Conservation (phyloP, 129 eudicot species). For the Sambucus nigra region DNA sequence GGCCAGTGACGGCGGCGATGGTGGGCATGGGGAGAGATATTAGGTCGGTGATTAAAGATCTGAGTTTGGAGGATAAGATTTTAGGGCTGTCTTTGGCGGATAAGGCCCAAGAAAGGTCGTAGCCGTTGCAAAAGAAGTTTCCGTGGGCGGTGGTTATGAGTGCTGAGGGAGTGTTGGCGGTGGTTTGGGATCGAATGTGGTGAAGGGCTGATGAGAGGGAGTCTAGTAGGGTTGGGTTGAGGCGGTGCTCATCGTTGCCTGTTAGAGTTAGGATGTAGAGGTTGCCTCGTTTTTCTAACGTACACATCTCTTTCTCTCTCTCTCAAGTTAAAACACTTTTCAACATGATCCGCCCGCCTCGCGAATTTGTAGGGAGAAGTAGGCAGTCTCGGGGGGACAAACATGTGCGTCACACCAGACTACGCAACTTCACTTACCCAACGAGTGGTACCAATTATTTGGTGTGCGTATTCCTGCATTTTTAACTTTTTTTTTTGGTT, state of each 20-base stretch:
- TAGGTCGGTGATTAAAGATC: conserved; percentile 38
- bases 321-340: neutral
- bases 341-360: too few relatives aligned
- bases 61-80: conserved; percentile 43
- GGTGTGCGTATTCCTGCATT: too few relatives aligned
- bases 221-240: conserved; percentile 59
- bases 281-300: conserved; percentile 49
- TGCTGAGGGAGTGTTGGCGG: conserved; percentile 27
- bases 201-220: conserved; percentile 34
- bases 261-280: conserved; percentile 60
- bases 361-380: too few relatives aligned
- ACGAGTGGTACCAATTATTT: too few relatives aligned
- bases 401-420: too few relatives aligned
- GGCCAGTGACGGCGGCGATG: conserved; percentile 77
- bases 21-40: conserved; percentile 79
- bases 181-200: conserved; percentile 30
- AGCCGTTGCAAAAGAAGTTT: conserved; percentile 84
- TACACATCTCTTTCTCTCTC: conserved; percentile 39
- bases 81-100: conserved; percentile 21
- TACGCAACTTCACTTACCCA: too few relatives aligned
- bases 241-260: conserved; percentile 72
- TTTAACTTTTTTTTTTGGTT: too few relatives aligned
- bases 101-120: conserved; percentile 58
- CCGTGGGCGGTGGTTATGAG: conserved; percentile 71
- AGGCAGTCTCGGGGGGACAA: too few relatives aligned